Conservation (phyloP, 2,329 filamentous ascomycete genomes). For the Penicillium sp. region DNA sequence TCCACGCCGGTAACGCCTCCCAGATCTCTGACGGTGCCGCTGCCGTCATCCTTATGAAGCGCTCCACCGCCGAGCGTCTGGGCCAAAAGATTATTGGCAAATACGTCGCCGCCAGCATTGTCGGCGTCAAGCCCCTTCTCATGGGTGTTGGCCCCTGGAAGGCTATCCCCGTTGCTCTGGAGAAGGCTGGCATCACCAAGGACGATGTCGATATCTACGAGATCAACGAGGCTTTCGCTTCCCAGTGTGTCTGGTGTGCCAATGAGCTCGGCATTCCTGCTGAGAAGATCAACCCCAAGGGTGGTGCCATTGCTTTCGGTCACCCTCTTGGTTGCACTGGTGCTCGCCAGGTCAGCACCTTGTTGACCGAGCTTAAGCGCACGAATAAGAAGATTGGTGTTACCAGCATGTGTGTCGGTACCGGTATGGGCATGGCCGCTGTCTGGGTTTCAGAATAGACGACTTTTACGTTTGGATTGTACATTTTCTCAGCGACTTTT, state of each 20-base stretch:
- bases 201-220: slow-evolving; percentile 96
- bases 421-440: slow-evolving; percentile 96
- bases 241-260: slow-evolving; percentile 90
- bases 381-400: slow-evolving; percentile 84
- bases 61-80: slow-evolving; percentile 82
- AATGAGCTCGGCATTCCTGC: slow-evolving; percentile 80
- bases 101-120: slow-evolving; percentile 81
- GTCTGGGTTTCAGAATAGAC: slow-evolving; percentile 90
- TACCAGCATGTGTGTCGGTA: slow-evolving; percentile 95
- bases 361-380: slow-evolving; percentile 85
- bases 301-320: slow-evolving; percentile 92
- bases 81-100: slow-evolving; percentile 90
- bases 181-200: slow-evolving; percentile 81
- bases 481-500: slow-evolving; percentile 25
- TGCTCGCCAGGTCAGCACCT: slow-evolving; percentile 86
- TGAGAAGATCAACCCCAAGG: slow-evolving; percentile 96
- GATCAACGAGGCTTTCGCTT: slow-evolving; percentile 99
- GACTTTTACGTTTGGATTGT: slow-evolving; percentile 11
- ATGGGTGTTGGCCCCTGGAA: slow-evolving; percentile 97
- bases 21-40: slow-evolving; percentile 96
- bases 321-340: slow-evolving; percentile 95
- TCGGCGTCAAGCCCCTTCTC: slow-evolving; percentile 86
- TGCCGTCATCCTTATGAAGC: slow-evolving; percentile 93
- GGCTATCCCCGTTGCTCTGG: slow-evolving; percentile 88
- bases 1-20: slow-evolving; percentile 94